phyloP scores from a whole-genome alignment of 2,329 filamentous ascomycete species.

The Pezicula neosporulosa region DNA sequence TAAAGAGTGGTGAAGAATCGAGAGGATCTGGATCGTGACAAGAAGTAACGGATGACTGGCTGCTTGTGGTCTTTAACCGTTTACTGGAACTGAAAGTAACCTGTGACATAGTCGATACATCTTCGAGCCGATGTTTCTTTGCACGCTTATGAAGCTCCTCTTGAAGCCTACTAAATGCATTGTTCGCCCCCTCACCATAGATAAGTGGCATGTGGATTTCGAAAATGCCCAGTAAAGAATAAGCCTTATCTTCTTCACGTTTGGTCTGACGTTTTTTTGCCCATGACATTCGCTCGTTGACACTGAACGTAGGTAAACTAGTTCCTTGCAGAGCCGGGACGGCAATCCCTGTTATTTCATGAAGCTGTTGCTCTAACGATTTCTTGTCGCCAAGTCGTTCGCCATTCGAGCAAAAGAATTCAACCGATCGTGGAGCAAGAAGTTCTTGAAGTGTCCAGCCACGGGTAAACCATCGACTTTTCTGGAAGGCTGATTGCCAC shows the following conservation, averaged over 20 bases:
- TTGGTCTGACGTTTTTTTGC: conserved; percentile 33
- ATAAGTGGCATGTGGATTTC: conserved; percentile 38
- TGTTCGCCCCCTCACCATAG: conserved; percentile 32
- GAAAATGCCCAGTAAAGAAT: conserved; percentile 41
- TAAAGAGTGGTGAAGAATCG: conserved; percentile 2
- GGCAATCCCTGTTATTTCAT: conserved; percentile 11
- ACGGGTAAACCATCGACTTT: conserved; percentile 18
- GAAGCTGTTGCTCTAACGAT: conserved; percentile 8
- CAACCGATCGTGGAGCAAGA: conserved; percentile 11
- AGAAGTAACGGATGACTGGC: conserved; percentile 1
- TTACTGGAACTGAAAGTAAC: conserved; percentile 5
- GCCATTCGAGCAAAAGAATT: conserved; percentile 12
- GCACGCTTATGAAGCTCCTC: conserved; percentile 25
- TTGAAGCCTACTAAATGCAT: conserved; percentile 30
- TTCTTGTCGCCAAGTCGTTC: conserved; percentile 9
- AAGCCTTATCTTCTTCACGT: conserved; percentile 31
- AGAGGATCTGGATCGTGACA: not conserved
- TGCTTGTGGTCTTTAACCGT: conserved; percentile 8
- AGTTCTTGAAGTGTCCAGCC: conserved; percentile 20
- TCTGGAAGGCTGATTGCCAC: conserved; percentile 10
- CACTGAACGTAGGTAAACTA: conserved; percentile 15
- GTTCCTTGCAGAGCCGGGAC: conserved; percentile 7
- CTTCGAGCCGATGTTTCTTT: conserved; percentile 10
- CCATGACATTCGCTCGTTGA: conserved; percentile 28
- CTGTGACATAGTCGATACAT: conserved; percentile 6